Base-by-base conservation (phyloP, 1,284 basidiomycete genomes). In the Ceratobasidium sp. region DNA sequence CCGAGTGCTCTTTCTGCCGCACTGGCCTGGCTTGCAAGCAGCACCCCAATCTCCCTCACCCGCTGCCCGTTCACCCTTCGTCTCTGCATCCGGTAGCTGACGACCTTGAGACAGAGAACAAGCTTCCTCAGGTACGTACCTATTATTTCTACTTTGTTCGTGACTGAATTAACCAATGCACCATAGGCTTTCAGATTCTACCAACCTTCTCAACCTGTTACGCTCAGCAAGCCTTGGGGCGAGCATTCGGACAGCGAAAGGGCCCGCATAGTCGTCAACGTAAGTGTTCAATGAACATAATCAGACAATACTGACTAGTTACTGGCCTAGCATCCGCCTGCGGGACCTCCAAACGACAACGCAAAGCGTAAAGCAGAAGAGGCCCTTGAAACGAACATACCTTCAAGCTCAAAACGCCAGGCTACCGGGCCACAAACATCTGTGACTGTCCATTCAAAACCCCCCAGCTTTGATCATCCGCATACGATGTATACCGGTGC, bases 21-120 rank as follows among this genome's bases (percentile, higher is more conserved):
- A 26, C 46, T 39, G 51, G 66, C 28, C 66, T 68, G 3, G 66
- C 26, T 39, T 68, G 66, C 49, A 68, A 53, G n/a, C 26, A 53
- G 26, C 66, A 68, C 42, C 66, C 66, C 3, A 15, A 28, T 23
- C n/a, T 9, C 10, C 4, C 28, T 3, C 66, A 44, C n/a, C 15
- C 18, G 18, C 42, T 49, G 20, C 13, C 26, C 49, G 39, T 40
- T 9, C 64, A 42, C 23, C 66, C 49, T 15, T 49, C 6, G 10
- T 46, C 20, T 44, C 7, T n/a, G 13, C 46, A n/a, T 23, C 55
- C 12, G 3, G 26, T 49, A 40, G 9, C 46, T 20, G 10, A 12
- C 20, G 66, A 68, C 23, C 12, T 40, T 4, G 10, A n/a, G 7
- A 18, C 49, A 10, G 26, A 26, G 4, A 53, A 49, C 49, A 53